Percentiles rank a stretch among this genome's conserved stretches.
Evolutionary conservation across 225 moss, liverwort and hornwort genomes (phyloP).

Genomic region (Neckera pumila): DNA sequence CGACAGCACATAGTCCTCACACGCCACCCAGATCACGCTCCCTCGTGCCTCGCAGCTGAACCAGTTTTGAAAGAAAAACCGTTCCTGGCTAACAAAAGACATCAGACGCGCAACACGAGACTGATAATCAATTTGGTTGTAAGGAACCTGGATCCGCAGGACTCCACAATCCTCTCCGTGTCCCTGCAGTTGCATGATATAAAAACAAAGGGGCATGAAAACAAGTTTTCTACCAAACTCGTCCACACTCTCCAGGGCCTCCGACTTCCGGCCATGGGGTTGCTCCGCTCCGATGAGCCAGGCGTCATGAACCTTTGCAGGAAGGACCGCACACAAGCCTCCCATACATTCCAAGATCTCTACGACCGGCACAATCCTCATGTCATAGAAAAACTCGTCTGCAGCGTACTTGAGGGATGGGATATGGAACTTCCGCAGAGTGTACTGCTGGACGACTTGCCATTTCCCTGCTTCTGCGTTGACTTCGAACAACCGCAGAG

Average conservation of each 20-base stretch:
- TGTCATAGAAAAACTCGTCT: fast-evolving
- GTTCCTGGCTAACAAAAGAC: fast-evolving
- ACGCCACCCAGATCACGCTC: not conserved
- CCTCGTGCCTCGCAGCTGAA: not conserved
- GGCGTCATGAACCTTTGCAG: not conserved
- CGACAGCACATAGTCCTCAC: not conserved
- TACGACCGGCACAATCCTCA: fast-evolving
- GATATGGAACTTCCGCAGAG: not conserved
- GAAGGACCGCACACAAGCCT: not conserved
- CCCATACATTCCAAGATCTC: not conserved
- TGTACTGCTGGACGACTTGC: not conserved
- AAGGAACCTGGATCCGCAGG: not conserved
- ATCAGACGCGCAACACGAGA: no score
- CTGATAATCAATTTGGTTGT: not conserved
- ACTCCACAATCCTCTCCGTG: not conserved
- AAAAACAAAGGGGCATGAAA: not conserved
- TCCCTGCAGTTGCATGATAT: not conserved
- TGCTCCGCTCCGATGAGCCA: not conserved
- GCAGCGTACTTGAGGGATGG: not conserved
- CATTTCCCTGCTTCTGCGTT: not conserved
- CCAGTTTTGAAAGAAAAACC: not conserved
- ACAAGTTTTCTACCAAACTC: not conserved
- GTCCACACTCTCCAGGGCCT: not conserved
- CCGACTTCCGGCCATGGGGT: not conserved
- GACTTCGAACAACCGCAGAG: not conserved